Conservation (phyloP, 2,329 filamentous ascomycete genomes). For the Boeremia exigua region DNA sequence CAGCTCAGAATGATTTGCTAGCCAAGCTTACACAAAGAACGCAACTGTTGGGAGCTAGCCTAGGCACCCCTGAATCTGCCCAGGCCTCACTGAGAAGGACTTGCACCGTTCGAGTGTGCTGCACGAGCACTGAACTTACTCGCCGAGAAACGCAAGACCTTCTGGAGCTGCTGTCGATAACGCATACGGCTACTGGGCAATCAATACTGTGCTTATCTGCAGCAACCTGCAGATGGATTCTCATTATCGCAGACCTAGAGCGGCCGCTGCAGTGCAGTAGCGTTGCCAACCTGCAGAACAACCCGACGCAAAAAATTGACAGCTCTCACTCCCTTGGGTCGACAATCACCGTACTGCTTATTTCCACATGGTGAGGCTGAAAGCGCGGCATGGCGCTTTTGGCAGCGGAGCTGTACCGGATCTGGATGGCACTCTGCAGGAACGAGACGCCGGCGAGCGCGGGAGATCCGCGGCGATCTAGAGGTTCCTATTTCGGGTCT, state of each 20-base stretch:
- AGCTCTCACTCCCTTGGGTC: not conserved
- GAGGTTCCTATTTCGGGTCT: conserved; percentile 12
- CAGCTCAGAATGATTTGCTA: not conserved
- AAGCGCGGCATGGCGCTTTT: conserved; percentile 7
- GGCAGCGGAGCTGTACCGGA: conserved; percentile 5
- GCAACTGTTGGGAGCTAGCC: conserved; percentile 11
- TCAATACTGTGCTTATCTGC: conserved; percentile 15
- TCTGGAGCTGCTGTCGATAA: not conserved
- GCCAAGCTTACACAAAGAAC: conserved; percentile 8
- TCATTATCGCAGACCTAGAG: not conserved
- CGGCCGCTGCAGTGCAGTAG: not conserved
- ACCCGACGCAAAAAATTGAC: not conserved
- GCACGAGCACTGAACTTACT: conserved; percentile 6
- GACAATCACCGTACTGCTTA: not conserved
- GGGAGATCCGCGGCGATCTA: conserved; percentile 8
- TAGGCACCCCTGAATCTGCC: conserved; percentile 11
- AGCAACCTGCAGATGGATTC: not conserved
- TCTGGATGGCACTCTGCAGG: conserved; percentile 4
- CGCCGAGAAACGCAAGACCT: conserved; percentile 5
- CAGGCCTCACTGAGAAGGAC: conserved; percentile 1
- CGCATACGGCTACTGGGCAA: conserved; percentile 6
- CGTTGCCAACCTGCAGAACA: not conserved
- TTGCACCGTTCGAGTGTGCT: conserved; percentile 3
- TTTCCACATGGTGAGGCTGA: conserved; percentile 14
- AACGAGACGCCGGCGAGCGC: not conserved